Percentiles rank a stretch among this genome's conserved stretches.
These are phyloP conservation scores for Blepharisma japonicum DNA, from an alignment of 73 alveolate genomes.

Conservation along the genomic window DNA sequence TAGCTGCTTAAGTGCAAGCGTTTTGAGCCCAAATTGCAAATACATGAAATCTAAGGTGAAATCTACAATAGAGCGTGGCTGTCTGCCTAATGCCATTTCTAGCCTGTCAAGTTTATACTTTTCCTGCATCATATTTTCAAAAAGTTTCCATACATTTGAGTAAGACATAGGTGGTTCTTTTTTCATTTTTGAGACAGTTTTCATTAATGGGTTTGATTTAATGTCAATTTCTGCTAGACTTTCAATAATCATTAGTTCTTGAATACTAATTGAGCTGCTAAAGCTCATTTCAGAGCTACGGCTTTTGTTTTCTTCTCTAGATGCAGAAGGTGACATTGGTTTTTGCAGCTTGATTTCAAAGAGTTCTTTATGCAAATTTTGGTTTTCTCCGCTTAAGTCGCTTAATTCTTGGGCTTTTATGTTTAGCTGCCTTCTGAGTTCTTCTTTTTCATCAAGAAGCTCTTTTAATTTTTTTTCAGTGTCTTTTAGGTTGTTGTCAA, in stretches of 20 bases:
- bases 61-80: not conserved
- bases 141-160: constrained; percentile 17
- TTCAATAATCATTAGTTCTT: constrained; percentile 20
- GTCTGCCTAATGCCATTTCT: constrained; percentile 9
- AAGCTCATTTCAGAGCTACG: not conserved
- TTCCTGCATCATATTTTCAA: constrained; percentile 25
- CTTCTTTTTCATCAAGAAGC: constrained; percentile 12
- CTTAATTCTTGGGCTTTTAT: not conserved
- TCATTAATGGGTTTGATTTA: not conserved
- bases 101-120: not conserved
- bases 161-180: constrained; percentile 19
- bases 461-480: not conserved
- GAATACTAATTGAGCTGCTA: not conserved
- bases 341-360: not conserved
- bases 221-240: constrained; percentile 3
- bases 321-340: not conserved
- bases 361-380: not conserved
- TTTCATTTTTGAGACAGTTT: constrained; percentile 8
- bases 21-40: constrained; percentile 1
- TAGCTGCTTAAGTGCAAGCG: constrained; percentile 13
- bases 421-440: not conserved
- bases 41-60: not conserved
- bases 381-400: not conserved
- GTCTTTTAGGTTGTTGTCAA: constrained; percentile 14
- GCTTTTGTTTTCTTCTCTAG: not conserved